Percentiles rank a stretch among this genome's conserved stretches.
Evolutionary conservation across 1,139 yeast species (phyloP).

Genomic region (Kurtzmaniella natalensis): DNA sequence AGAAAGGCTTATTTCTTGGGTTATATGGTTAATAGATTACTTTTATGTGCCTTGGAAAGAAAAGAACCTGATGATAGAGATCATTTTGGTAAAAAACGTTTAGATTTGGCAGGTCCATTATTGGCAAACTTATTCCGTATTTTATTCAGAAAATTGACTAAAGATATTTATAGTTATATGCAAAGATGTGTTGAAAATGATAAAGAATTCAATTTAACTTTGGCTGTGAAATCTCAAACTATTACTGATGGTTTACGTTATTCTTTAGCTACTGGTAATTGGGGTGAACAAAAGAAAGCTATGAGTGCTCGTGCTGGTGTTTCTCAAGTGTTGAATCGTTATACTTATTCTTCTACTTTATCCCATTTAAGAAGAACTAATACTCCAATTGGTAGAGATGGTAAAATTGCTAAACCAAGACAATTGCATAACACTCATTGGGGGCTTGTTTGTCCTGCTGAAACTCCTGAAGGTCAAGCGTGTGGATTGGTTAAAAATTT

Average conservation of each 20-base stretch:
- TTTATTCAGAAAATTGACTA: constrained; percentile 86
- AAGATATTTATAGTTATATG: constrained; percentile 96
- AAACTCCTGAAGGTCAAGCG: constrained; percentile 99
- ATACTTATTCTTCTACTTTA: constrained; percentile 93
- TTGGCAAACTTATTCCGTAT: constrained; percentile 93
- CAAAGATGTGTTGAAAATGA: constrained; percentile 98
- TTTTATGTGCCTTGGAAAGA: constrained; percentile 93
- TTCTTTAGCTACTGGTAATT: constrained; percentile 97
- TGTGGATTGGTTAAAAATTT: constrained; percentile 97
- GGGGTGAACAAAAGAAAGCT: constrained; percentile 99
- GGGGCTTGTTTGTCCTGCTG: constrained; percentile 99
- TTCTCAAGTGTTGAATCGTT: constrained; percentile 95
- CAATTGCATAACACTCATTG: constrained; percentile 98
- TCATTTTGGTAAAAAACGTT: constrained; percentile 96
- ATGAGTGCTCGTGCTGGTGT: constrained; percentile 99
- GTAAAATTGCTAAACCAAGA: constrained; percentile 97
- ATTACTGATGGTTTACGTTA: constrained; percentile 96
- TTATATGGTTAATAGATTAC: constrained; percentile 92
- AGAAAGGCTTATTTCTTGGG: constrained; percentile 97
- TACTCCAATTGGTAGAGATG: constrained; percentile 98
- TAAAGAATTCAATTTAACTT: constrained; percentile 90
- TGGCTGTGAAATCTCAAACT: constrained; percentile 95
- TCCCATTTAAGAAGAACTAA: constrained; percentile 98
- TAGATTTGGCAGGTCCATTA: constrained; percentile 97
- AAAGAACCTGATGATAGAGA: constrained; percentile 99